Base-by-base conservation (phyloP, 1,139 yeast species). In the Blastobotrys raffinosifermentans region DNA sequence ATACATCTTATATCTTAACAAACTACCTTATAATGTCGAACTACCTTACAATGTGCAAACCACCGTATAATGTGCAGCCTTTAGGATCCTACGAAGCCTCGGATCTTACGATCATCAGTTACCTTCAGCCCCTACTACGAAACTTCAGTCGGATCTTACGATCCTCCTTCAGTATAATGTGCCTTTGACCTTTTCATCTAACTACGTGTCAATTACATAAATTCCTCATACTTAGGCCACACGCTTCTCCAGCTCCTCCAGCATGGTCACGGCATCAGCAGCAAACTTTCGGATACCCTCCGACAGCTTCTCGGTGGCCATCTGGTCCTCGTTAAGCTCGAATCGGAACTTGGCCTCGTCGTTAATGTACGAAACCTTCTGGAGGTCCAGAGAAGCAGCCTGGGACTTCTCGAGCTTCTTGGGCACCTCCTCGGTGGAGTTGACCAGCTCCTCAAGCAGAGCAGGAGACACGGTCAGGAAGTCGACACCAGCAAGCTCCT, bases 241-340 rank as follows among this genome's bases (percentile, higher is more conserved):
- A 31, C 37, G 85, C 61, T 73, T 67, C 70, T 83, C 87, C 66
- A 91, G 76, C 64, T 79, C 73, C 53, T 76, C 72, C 68, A 83
- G 74, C 64, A 91, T 79, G 47, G 95, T 82, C 57, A 71, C 80
- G 59, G 94, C 84, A 65, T 93, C 99, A 65, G 86, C 91, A 57
- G 96, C 86, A 69, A 91, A 91, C 67, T 80, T 77, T 75, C 97
- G 84, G 71, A 91, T 91, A 78, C 98, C 98, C 63, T 91, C 95
- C 53, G 96, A 69, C 63, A 93, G 80, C 75, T 91, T 93, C 73
- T 91, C 97, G 54, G 96, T 86, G 58, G 96, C 93, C 98, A 91
- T 91, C 51, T 94, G 93, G 65, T 91, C 97, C 67, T 91, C 95
- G 72, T 91, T 91, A 56, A 91, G 72, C 44, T 72, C 75, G 72